Conservation (phyloP, 1,284 basidiomycete species). For the Ceratobasidium sp. region DNA sequence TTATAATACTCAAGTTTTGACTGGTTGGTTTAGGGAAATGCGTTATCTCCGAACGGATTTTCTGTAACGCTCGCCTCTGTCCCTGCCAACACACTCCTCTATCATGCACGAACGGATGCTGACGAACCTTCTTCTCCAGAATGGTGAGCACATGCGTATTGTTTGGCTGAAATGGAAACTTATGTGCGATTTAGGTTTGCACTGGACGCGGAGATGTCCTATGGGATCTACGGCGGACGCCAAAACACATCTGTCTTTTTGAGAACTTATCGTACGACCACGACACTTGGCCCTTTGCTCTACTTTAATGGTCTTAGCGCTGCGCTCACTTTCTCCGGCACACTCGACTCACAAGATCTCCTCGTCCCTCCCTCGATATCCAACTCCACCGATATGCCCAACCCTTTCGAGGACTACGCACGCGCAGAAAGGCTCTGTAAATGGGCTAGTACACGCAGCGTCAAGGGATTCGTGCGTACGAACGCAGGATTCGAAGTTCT, state of each 20-base stretch:
- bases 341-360: constrained; percentile 41
- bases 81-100: constrained; percentile 25
- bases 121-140: constrained; percentile 33
- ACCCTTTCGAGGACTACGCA: constrained; percentile 38
- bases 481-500: constrained; percentile 47
- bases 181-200: constrained; percentile 15
- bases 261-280: constrained; percentile 31
- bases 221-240: constrained; percentile 28
- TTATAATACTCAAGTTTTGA: background rate
- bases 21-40: constrained; percentile 15
- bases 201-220: constrained; percentile 41
- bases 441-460: constrained; percentile 22
- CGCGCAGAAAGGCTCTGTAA: constrained; percentile 41
- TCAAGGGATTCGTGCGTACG: constrained; percentile 47
- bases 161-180: background rate
- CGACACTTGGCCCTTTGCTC: constrained; percentile 15
- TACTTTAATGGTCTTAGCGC: constrained; percentile 37
- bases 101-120: constrained; percentile 27
- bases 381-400: background rate
- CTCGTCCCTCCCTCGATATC: constrained; percentile 12
- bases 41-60: constrained; percentile 38
- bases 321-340: constrained; percentile 30
- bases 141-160: constrained; percentile 10
- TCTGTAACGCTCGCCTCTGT: constrained; percentile 36
- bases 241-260: constrained; percentile 26